Base-by-base conservation (phyloP, 345 rosid genomes). In the Lumnitzera littorea region DNA sequence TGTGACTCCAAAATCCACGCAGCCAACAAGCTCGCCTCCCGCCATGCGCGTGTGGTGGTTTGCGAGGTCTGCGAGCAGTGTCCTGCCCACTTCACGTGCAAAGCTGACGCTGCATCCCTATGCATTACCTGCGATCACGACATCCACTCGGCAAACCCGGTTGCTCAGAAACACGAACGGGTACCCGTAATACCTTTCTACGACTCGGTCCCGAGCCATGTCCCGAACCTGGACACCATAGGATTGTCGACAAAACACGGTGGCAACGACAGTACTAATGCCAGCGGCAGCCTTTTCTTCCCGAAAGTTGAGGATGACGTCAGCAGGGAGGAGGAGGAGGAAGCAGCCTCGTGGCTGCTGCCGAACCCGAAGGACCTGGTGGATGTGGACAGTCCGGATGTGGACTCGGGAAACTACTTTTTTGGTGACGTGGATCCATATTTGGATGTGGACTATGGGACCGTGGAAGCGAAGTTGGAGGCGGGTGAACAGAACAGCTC, bases 61-160 rank as follows among this genome's bases (percentile, higher is more conserved):
- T 94, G 99, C 62, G 92, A 84, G 65, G 99, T 94, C 16, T 95
- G 99, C 60, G 99, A 95, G 81, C 99, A 95, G 65, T 96, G 92
- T 0, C 99, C 99, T 0, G 97, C 99, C 2, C 82, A 88, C 67
- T 92, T 95, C 70, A 95, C 96, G 54, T 95, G 99, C 82, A 86
- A 87, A 69, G 99, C 97, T 1, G 99, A 95, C 67, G 97, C 99
- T 1, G 99, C 99, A 15, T 86, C 99, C 15, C 89, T 95, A 55
- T 95, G 99, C 76, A 68, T 80, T 74, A 72, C 91, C 60, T 95
- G 99, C 64, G 99, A 95, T 84, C 89, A 82, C 0, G 97, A 95
- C 66, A 95, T 95, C 75, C 99, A 95, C 85, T 86, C 97, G 0
- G 99, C 95, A 4, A 95, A 95, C 64, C 97, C 95, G 0, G 67